Percentiles rank a stretch among this genome's conserved stretches.
These are phyloP conservation scores for Scalesia atractyloides DNA, from an alignment of 129 eudicot genomes.

Conservation along the genomic window DNA sequence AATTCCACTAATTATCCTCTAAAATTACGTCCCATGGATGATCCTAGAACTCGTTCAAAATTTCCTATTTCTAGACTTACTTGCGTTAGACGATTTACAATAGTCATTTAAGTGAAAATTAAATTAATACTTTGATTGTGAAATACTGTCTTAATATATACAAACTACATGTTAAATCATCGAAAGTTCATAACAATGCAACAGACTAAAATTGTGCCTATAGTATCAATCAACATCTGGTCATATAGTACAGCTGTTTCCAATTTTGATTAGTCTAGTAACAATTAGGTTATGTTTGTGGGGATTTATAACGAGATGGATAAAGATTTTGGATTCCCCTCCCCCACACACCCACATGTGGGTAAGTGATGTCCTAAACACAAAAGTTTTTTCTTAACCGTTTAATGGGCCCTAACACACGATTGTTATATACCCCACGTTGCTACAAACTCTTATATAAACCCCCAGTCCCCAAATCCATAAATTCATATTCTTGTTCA, in stretches of 20 bases:
- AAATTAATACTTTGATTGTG: too few relatives aligned
- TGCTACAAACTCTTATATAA: conserved; percentile 44
- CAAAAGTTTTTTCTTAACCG: conserved; percentile 24
- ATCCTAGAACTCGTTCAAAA: too few relatives aligned
- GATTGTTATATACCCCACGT: not conserved
- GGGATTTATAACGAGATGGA: conserved; percentile 19
- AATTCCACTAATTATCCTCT: too few relatives aligned
- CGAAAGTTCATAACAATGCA: too few relatives aligned
- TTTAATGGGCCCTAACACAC: not conserved
- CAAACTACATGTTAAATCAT: too few relatives aligned
- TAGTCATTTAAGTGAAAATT: too few relatives aligned
- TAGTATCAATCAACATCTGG: conserved; percentile 13
- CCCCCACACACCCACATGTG: conserved; percentile 33
- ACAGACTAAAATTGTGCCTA: too few relatives aligned
- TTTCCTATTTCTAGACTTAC: too few relatives aligned
- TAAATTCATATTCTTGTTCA: conserved; percentile 24
- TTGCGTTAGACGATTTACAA: too few relatives aligned
- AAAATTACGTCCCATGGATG: too few relatives aligned
- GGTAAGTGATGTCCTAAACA: conserved; percentile 28
- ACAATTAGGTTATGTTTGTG: conserved; percentile 24
- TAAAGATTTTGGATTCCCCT: conserved; percentile 32
- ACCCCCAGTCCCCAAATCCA: conserved; percentile 31
- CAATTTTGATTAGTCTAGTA: conserved; percentile 2
- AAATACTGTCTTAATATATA: too few relatives aligned
- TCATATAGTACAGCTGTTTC: conserved; percentile 1